These are phyloP conservation scores for Prunus davidiana DNA, from an alignment of 306 rosid species.

Conservation along the genomic window DNA sequence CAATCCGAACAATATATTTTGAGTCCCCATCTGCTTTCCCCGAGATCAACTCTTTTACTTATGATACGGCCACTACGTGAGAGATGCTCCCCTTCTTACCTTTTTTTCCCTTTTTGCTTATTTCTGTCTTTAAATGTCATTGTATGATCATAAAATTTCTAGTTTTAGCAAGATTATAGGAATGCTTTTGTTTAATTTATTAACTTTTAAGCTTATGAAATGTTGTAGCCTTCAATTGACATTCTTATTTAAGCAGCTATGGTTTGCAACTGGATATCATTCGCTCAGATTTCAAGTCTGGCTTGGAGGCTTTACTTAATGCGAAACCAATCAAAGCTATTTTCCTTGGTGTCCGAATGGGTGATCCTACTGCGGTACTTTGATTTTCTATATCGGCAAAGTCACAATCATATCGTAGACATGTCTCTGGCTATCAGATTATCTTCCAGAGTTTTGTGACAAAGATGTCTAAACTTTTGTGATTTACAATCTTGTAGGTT, in stretches of 20 bases:
- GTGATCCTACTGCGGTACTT: constrained; percentile 98
- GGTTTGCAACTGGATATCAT: constrained; percentile 83
- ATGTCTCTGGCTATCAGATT: constrained; percentile 10
- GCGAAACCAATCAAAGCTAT: constrained; percentile 78
- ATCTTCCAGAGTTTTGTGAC: neutral
- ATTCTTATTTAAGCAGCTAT: constrained; percentile 58
- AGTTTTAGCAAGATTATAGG: neutral
- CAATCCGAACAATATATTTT: constrained; percentile 83
- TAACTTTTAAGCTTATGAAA: neutral
- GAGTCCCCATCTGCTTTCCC: constrained; percentile 78
- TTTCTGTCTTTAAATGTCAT: constrained; percentile 13
- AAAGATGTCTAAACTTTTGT: constrained; percentile 1
- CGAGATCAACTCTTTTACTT: constrained; percentile 82
- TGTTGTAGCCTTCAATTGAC: constrained; percentile 13
- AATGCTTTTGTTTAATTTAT: neutral
- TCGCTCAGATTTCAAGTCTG: constrained; percentile 81
- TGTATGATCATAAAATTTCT: neutral
- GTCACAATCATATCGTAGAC: neutral
- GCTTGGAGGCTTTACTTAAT: constrained; percentile 82
- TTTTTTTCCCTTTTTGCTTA: constrained; percentile 15
- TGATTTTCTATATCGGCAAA: constrained; percentile 18
- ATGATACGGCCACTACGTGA: constrained; percentile 68
- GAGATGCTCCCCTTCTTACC: constrained; percentile 33
- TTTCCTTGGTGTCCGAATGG: constrained; percentile 95
- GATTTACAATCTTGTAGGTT: constrained; percentile 51